phyloP scores from a whole-genome alignment of 2,329 filamentous ascomycete genomes.

The Aspergillus sp. region DNA sequence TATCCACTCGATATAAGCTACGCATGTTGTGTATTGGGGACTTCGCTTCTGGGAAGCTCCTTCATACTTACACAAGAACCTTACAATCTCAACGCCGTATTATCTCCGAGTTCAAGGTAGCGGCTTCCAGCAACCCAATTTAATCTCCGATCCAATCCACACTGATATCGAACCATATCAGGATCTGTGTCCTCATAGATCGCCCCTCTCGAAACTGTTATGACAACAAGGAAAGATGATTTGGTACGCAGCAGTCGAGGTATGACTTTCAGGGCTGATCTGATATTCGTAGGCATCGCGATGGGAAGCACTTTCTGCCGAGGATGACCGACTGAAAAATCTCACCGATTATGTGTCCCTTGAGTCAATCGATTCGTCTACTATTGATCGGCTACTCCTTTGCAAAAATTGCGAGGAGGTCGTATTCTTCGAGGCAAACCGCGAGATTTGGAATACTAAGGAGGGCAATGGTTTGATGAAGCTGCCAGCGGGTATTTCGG shows the following conservation, averaged over 20 bases:
- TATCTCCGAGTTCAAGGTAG: background rate
- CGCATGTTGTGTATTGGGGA: background rate
- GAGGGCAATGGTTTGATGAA: background rate
- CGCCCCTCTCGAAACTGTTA: background rate
- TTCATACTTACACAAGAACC: background rate
- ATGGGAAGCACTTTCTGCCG: background rate
- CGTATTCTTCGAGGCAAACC: background rate
- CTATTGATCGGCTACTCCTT: background rate
- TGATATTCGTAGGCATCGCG: background rate
- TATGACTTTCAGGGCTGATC: background rate
- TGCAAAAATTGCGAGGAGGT: background rate
- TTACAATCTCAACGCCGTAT: background rate
- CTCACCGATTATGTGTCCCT: background rate
- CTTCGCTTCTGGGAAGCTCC: background rate
- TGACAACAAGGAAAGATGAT: background rate
- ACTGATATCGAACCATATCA: background rate
- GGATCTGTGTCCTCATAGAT: background rate
- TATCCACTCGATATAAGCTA: background rate
- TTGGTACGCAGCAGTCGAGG: background rate
- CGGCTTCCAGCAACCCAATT: background rate
- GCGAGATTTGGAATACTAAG: background rate
- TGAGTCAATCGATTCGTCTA: background rate
- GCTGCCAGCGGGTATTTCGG: background rate
- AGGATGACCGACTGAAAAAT: background rate
- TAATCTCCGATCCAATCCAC: background rate